phyloP scores from a whole-genome alignment of 1,284 basidiomycete genomes.

The Meira miltonrushii region DNA sequence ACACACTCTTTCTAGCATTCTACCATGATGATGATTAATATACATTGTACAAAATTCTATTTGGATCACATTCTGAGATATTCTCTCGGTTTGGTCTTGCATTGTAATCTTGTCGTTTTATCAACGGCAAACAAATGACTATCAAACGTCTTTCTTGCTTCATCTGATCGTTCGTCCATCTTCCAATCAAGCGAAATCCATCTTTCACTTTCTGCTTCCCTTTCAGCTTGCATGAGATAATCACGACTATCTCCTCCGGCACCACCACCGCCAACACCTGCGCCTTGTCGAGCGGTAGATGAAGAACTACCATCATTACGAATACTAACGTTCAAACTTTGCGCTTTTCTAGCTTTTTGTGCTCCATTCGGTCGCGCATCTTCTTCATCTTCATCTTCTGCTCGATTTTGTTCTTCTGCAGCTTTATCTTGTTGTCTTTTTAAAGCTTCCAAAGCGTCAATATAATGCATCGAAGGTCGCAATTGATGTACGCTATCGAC shows the following conservation, averaged over 20 bases:
- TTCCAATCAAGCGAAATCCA: slow-evolving; percentile 49
- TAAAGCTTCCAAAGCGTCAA: slow-evolving; percentile 42
- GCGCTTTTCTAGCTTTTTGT: slow-evolving; percentile 22
- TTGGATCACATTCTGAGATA: slow-evolving; percentile 19
- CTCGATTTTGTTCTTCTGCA: slow-evolving; percentile 15
- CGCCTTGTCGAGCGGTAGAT: not conserved
- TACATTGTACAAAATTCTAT: slow-evolving; percentile 16
- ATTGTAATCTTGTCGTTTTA: slow-evolving; percentile 19
- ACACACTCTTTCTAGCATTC: too few relatives aligned
- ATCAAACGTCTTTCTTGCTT: slow-evolving; percentile 28
- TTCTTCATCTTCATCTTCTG: slow-evolving; percentile 23
- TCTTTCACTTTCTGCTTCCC: slow-evolving; percentile 47
- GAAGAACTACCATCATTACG: slow-evolving; percentile 21
- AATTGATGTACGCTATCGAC: slow-evolving; percentile 42
- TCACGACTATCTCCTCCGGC: slow-evolving; percentile 23
- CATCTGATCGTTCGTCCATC: slow-evolving; percentile 17
- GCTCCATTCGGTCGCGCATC: slow-evolving; percentile 24
- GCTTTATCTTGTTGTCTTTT: slow-evolving; percentile 38
- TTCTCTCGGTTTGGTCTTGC: slow-evolving; percentile 33
- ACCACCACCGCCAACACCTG: slow-evolving; percentile 16
- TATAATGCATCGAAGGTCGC: slow-evolving; percentile 49
- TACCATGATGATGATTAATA: not conserved
- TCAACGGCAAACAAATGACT: slow-evolving; percentile 32
- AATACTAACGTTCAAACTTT: slow-evolving; percentile 40
- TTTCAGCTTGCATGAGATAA: slow-evolving; percentile 34